phyloP scores from a whole-genome alignment of 1,284 basidiomycete genomes.

The Pisolithus thermaeus region DNA sequence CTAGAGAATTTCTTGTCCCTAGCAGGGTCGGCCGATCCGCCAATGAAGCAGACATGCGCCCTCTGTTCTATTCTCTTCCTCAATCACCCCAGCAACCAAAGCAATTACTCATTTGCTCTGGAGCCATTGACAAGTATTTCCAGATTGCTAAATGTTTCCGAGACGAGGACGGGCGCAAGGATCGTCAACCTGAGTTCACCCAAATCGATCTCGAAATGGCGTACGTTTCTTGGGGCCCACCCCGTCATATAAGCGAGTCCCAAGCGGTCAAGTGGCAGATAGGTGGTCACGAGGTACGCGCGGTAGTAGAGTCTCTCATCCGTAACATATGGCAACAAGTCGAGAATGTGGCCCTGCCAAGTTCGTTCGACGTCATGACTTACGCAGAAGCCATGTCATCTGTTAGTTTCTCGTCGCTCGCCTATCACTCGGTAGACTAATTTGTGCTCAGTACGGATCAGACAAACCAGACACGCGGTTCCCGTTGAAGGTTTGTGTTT shows the following conservation, averaged over 20 bases:
- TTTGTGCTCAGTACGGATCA: slow-evolving; percentile 68
- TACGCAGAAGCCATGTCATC: slow-evolving; percentile 82
- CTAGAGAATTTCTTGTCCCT: slow-evolving; percentile 91
- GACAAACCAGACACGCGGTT: slow-evolving; percentile 95
- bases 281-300: slow-evolving; percentile 74
- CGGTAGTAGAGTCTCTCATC: slow-evolving; percentile 69
- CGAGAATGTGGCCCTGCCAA: slow-evolving; percentile 54
- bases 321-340: slow-evolving; percentile 68
- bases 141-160: slow-evolving; percentile 94
- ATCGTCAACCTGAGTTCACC: slow-evolving; percentile 95
- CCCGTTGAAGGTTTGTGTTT: slow-evolving; percentile 63
- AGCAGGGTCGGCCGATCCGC: slow-evolving; percentile 48
- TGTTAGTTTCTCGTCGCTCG: slow-evolving; percentile 39
- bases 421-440: slow-evolving; percentile 11
- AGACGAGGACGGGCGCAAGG: slow-evolving; percentile 91
- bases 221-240: slow-evolving; percentile 71
- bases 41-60: slow-evolving; percentile 21
- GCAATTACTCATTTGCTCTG: slow-evolving; percentile 88
- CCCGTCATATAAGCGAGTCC: slow-evolving; percentile 10
- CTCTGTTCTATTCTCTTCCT: slow-evolving; percentile 85
- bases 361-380: slow-evolving; percentile 71
- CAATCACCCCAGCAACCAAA: slow-evolving; percentile 97
- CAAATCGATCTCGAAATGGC: slow-evolving; percentile 97
- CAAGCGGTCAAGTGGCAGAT: slow-evolving; percentile 64
- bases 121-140: slow-evolving; percentile 86